These are phyloP conservation scores for Neurospora sp. DNA, from an alignment of 495 filamentous ascomycete genomes.

Conservation along the genomic window DNA sequence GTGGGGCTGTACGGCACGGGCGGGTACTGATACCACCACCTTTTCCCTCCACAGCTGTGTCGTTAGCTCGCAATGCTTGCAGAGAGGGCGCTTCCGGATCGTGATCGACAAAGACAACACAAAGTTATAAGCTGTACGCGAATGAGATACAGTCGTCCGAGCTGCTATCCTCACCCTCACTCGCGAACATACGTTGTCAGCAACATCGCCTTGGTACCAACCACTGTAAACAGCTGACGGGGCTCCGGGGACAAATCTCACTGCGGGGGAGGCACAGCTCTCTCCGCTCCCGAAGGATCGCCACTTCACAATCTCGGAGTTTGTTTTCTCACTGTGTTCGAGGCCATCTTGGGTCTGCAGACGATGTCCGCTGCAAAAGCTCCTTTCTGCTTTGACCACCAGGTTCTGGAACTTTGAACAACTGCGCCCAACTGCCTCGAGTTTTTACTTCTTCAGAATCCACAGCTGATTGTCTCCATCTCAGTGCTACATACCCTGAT, in stretches of 20 bases:
- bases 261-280: neutral
- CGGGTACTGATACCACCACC: neutral
- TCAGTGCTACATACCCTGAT: neutral
- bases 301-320: neutral
- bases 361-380: neutral
- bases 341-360: neutral
- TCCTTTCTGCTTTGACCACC: neutral
- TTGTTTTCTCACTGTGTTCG: neutral
- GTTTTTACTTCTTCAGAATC: neutral
- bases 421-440: neutral
- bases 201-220: neutral
- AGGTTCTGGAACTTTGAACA: neutral
- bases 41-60: neutral
- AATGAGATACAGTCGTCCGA: neutral
- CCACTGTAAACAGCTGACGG: neutral
- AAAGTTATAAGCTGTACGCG: neutral
- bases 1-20: neutral
- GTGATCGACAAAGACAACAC: neutral
- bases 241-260: neutral
- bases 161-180: neutral
- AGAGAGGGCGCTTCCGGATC: neutral
- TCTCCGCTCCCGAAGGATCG: neutral
- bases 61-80: neutral
- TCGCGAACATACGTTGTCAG: neutral
- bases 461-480: neutral